Percentiles rank a stretch among this genome's conserved stretches.
Evolutionary conservation across 2,329 filamentous ascomycete species (phyloP).

Genomic region (Madurella fahalii): DNA sequence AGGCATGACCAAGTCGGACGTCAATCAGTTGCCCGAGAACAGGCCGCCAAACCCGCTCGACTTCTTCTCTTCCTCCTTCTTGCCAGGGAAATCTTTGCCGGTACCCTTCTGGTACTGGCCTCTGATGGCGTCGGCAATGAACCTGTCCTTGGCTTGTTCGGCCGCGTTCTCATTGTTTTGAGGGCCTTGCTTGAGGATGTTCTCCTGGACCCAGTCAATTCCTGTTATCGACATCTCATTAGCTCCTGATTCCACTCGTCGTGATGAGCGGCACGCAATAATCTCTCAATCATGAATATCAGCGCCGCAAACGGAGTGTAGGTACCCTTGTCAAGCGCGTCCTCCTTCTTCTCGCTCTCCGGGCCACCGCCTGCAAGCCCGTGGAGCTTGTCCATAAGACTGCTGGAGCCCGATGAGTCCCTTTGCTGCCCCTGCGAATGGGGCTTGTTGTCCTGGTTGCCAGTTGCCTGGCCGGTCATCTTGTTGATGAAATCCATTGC

Average conservation of each 20-base stretch:
- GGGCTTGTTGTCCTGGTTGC: slow-evolving; percentile 5
- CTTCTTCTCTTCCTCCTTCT: slow-evolving; percentile 27
- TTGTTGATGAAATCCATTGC: slow-evolving; percentile 24
- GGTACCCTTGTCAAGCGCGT: slow-evolving; percentile 74
- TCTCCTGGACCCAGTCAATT: slow-evolving; percentile 74
- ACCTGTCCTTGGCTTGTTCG: slow-evolving; percentile 81
- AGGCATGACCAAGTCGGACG: not conserved
- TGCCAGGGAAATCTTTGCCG: slow-evolving; percentile 65
- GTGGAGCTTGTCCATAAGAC: slow-evolving; percentile 69
- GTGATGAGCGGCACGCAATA: not conserved
- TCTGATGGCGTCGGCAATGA: slow-evolving; percentile 70
- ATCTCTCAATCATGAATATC: not conserved
- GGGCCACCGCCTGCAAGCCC: slow-evolving; percentile 65
- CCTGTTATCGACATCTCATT: slow-evolving; percentile 42
- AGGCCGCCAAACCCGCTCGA: slow-evolving; percentile 1
- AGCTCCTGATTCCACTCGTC: not conserved
- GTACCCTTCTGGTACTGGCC: slow-evolving; percentile 64
- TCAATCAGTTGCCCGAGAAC: not conserved
- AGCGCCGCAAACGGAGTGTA: not conserved
- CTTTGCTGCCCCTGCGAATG: slow-evolving; percentile 3
- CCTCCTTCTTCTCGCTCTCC: slow-evolving; percentile 77
- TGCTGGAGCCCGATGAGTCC: slow-evolving; percentile 20
- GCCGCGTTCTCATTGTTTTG: slow-evolving; percentile 69
- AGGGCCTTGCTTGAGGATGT: slow-evolving; percentile 63
- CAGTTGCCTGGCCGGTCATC: slow-evolving; percentile 13